These are phyloP conservation scores for Berberis thunbergii DNA, from an alignment of 164 flowering plant species.

Conservation along the genomic window DNA sequence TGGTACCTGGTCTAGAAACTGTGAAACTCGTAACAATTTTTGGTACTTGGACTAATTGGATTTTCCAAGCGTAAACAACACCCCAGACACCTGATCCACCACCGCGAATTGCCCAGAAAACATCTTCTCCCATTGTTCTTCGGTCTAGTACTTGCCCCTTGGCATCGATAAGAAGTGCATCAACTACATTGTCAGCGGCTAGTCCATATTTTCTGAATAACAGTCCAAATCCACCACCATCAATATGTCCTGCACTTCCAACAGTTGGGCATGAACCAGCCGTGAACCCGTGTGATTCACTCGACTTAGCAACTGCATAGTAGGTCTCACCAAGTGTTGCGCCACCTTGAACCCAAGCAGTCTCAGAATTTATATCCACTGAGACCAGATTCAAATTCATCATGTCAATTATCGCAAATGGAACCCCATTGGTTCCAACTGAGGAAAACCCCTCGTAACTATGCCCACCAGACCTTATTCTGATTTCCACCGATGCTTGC, in stretches of 20 bases:
- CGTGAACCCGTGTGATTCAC: neutral
- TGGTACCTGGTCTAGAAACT: too few relatives aligned
- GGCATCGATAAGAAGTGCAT: neutral
- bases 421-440: too few relatives aligned
- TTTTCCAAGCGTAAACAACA: neutral
- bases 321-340: neutral
- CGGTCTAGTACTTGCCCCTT: neutral
- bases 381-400: too few relatives aligned
- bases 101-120: slow-evolving; percentile 1
- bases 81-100: slow-evolving; percentile 1
- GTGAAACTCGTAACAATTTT: neutral
- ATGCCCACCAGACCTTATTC: too few relatives aligned
- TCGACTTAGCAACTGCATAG: neutral
- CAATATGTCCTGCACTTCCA: slow-evolving; percentile 2
- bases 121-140: neutral
- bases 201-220: slow-evolving; percentile 1
- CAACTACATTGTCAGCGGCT: neutral
- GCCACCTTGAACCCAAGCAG: neutral
- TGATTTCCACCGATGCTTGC: too few relatives aligned
- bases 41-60: neutral
- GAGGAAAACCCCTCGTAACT: too few relatives aligned
- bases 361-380: too few relatives aligned
- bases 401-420: too few relatives aligned
- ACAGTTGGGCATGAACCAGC: slow-evolving; percentile 2
- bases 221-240: slow-evolving; percentile 1